Evolutionary conservation across 441 rosid species (phyloP).

Genomic region (Arabidopsis lyrata): DNA sequence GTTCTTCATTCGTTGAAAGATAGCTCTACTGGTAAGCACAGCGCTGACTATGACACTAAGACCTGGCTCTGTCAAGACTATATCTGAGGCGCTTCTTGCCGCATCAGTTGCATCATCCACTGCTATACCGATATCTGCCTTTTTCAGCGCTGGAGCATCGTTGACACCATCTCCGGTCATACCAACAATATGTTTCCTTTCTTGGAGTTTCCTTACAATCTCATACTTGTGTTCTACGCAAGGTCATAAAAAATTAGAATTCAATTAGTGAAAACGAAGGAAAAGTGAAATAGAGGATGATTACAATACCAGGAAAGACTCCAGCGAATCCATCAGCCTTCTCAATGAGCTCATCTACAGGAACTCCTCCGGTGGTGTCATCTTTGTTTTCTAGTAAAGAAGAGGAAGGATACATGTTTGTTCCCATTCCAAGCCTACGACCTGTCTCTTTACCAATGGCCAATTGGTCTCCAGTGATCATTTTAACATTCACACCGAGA

Average conservation of each 20-base stretch:
- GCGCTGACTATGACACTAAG: constrained; percentile 92
- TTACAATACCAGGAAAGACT: constrained; percentile 84
- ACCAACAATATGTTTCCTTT: constrained; percentile 87
- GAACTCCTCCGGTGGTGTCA: constrained; percentile 63
- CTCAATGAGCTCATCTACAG: constrained; percentile 82
- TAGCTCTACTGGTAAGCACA: constrained; percentile 89
- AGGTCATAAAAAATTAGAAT: not conserved
- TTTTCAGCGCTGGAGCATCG: constrained; percentile 91
- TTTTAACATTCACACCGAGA: constrained; percentile 94
- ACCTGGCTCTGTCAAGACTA: constrained; percentile 92
- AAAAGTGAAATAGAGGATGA: constrained; percentile 9
- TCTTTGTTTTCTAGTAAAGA: constrained; percentile 79
- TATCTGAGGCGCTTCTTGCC: constrained; percentile 87
- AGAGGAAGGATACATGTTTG: constrained; percentile 95
- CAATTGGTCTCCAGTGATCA: constrained; percentile 97
- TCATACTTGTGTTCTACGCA: constrained; percentile 88
- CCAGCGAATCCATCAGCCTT: constrained; percentile 97
- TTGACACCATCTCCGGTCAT: constrained; percentile 99
- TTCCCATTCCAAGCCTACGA: constrained; percentile 96
- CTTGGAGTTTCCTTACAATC: constrained; percentile 87
- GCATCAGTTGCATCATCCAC: constrained; percentile 97
- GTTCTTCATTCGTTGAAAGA: constrained; percentile 97
- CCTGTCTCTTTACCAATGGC: constrained; percentile 97
- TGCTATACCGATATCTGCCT: constrained; percentile 93
- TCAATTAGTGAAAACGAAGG: not conserved